Evolutionary conservation across 768 basidiomycete genomes (phyloP).

Genomic region (Boletus edulis): DNA sequence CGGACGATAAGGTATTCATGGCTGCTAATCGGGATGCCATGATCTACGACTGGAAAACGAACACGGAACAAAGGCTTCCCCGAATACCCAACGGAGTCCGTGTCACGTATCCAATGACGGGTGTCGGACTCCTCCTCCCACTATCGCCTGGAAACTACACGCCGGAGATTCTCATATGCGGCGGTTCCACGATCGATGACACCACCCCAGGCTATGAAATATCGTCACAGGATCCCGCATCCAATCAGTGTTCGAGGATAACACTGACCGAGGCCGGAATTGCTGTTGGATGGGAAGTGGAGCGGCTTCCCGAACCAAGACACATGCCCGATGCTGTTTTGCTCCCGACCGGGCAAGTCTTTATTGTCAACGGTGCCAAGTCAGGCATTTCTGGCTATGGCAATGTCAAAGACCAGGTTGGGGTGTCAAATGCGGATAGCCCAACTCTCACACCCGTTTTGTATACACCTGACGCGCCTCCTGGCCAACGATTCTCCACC

Average conservation of each 20-base stretch:
- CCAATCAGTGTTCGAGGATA: conserved; percentile 70
- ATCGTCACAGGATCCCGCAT: conserved; percentile 71
- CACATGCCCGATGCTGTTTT: conserved; percentile 81
- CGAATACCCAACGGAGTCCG: conserved; percentile 73
- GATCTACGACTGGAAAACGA: conserved; percentile 72
- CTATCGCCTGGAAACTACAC: conserved; percentile 62
- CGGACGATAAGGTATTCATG: conserved; percentile 68
- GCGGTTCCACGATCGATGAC: conserved; percentile 70
- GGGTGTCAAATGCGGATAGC: conserved; percentile 74
- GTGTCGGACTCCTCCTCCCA: conserved; percentile 71
- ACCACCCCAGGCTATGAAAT: conserved; percentile 55
- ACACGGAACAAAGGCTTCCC: conserved; percentile 62
- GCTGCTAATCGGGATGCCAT: conserved; percentile 78
- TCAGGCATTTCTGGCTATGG: conserved; percentile 78
- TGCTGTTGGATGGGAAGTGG: conserved; percentile 66
- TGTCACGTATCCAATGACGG: conserved; percentile 82
- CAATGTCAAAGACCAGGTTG: conserved; percentile 67
- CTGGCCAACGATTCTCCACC: conserved; percentile 56
- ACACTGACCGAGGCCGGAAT: conserved; percentile 65
- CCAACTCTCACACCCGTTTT: conserved; percentile 67
- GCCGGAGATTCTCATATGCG: conserved; percentile 73
- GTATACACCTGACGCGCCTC: conserved; percentile 57
- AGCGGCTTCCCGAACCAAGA: conserved; percentile 71
- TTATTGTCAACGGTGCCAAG: conserved; percentile 75
- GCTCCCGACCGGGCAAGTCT: conserved; percentile 69